Evolutionary conservation across 2,329 filamentous ascomycete genomes (phyloP), one percentile per base, ranked within the genome.

Genomic region (Aspergillus sp.): DNA sequence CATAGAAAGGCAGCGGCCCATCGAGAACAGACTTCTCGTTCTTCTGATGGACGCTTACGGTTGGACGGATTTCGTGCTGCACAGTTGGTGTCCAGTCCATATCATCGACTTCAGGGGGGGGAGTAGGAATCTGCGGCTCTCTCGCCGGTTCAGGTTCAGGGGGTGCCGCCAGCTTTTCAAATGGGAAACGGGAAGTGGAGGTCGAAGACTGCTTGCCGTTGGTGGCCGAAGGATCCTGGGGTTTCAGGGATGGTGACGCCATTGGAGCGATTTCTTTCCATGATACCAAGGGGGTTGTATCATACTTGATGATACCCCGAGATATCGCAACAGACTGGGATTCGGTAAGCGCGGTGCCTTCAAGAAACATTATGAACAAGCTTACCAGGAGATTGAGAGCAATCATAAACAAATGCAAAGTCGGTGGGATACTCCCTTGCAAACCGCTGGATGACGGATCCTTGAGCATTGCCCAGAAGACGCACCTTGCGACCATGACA

Each of bases 61-160:
- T 57, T 19, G 55, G 55, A 27, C 48, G 50, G 13, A 62, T 48
- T 13, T 55, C 40, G 33, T 58, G 51, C 25, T 61, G 55, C 25
- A 48, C 39, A 22, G 64, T 63, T n/a, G 67, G 67, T 20, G 62
- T 64, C 67, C 67, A 70, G 38, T 70, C 67, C 67, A 70, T 69
- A 26, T 55, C 55, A 37, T 67, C 64, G 12, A 44, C 48, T 30
- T 63, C 61, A 4, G 57, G 54, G 10, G 60, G 58, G 31, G 57
- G 58, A 13, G 60, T 61, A 13, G 57, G 49, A 31, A 59, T 51
- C 20, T 49, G 35, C n/a, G 43, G 40, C 30, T 45, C 36, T 15
- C 43, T 35, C 19, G 42, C 37, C 10, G 41, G 40, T 13, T 47
- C 38, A 28, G 49, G 35, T 20, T 32, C 50, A 32, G 45, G 40